A percentile compares a stretch with the other conserved stretches of the same genome.
Evolutionary conservation across 495 filamentous ascomycete genomes (phyloP).

Genomic region (Chlorociboria aeruginascens): DNA sequence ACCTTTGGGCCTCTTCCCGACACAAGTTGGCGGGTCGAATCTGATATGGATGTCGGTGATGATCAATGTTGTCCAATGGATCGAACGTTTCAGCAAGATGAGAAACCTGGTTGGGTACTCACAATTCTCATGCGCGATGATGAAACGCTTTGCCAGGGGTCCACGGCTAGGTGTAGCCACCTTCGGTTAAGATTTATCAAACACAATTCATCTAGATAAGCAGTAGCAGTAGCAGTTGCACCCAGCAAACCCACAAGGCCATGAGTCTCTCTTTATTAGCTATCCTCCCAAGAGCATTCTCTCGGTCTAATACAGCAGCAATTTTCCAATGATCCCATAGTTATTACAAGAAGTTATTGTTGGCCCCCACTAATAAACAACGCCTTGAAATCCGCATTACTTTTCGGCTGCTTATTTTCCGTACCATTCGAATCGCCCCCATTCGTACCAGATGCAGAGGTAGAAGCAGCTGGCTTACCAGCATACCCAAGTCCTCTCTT

Average conservation of each 20-base stretch:
- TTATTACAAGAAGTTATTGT: not conserved
- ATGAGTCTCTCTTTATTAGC: too few species aligned
- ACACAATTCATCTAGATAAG: too few species aligned
- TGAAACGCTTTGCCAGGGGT: too few species aligned
- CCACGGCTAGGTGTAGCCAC: too few species aligned
- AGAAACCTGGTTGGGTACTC: not conserved
- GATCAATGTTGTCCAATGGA: not conserved
- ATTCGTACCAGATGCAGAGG: slow-evolving; percentile 13
- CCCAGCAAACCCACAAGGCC: too few species aligned
- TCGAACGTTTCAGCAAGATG: not conserved
- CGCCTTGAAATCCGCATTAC: slow-evolving; percentile 78
- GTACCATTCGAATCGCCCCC: slow-evolving; percentile 16
- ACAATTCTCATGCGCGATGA: too few species aligned
- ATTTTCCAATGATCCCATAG: too few species aligned
- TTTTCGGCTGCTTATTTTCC: slow-evolving; percentile 40
- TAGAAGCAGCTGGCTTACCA: slow-evolving; percentile 23
- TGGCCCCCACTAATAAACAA: slow-evolving; percentile 42
- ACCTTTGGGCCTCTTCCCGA: too few species aligned
- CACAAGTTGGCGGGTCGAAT: not conserved
- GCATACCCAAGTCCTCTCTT: slow-evolving; percentile 42
- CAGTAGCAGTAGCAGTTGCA: too few species aligned
- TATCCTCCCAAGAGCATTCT: too few species aligned
- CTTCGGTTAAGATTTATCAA: too few species aligned
- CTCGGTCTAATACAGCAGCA: too few species aligned
- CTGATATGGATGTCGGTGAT: not conserved